Evolutionary conservation across 257 asterid species (phyloP).

Genomic region (Verbascum thapsus): DNA sequence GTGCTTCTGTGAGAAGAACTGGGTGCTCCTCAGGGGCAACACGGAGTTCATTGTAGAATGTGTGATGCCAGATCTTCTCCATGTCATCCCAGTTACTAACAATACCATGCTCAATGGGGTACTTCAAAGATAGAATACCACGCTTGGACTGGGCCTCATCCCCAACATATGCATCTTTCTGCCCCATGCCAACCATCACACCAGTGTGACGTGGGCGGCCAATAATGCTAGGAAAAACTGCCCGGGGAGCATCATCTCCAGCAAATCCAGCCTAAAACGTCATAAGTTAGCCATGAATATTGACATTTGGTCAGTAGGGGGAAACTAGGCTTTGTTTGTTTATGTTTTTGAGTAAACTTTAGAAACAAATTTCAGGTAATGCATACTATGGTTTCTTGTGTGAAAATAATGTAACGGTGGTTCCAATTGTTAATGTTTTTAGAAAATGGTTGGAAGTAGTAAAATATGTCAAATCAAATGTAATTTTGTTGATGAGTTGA

Average conservation of each 20-base stretch:
- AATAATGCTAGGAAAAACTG: constrained; percentile 50
- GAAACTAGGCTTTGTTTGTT: not conserved
- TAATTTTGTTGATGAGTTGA: no score
- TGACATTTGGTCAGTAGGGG: constrained; percentile 2
- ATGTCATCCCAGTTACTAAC: constrained; percentile 49
- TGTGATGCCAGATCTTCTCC: constrained; percentile 53
- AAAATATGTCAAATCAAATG: no score
- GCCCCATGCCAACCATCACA: constrained; percentile 55
- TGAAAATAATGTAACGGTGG: no score
- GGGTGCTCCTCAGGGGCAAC: constrained; percentile 56
- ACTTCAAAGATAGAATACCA: constrained; percentile 43
- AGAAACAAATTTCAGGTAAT: no score
- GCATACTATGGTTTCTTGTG: no score
- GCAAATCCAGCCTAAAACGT: constrained; percentile 51
- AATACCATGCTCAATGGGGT: constrained; percentile 50
- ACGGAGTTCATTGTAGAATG: constrained; percentile 46
- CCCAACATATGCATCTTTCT: constrained; percentile 49
- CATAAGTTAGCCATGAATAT: not conserved
- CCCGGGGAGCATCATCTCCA: constrained; percentile 53
- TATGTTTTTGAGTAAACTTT: no score
- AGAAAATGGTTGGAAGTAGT: no score
- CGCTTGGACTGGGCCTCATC: constrained; percentile 47
- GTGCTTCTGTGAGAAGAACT: constrained; percentile 48
- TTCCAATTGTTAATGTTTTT: no score
- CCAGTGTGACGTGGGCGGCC: constrained; percentile 57